Conservation (phyloP, 352 stramenopile genomes). For the Globisporangium splendens region DNA sequence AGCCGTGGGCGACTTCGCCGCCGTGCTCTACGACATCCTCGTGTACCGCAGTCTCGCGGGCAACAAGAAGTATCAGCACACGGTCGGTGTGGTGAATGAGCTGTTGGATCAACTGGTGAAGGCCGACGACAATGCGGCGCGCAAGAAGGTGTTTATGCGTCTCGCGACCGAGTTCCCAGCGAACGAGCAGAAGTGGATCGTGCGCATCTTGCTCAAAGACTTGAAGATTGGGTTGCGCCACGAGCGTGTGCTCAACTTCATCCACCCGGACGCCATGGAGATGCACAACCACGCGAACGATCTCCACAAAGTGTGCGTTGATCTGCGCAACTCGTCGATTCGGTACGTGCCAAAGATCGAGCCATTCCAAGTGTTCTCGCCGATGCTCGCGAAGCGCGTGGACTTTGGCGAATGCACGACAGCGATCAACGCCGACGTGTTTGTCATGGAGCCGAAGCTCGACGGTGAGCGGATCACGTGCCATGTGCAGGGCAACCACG, state of each 20-base stretch:
- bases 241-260: constrained; percentile 73
- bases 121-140: constrained; percentile 33
- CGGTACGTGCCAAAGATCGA: constrained; percentile 77
- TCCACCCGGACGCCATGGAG: constrained; percentile 77
- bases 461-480: constrained; percentile 84
- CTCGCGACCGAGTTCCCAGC: constrained; percentile 73
- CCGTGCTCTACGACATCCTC: constrained; percentile 71
- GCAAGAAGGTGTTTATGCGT: constrained; percentile 66
- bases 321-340: constrained; percentile 74
- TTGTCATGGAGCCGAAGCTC: constrained; percentile 84
- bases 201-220: constrained; percentile 82
- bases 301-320: constrained; percentile 65
- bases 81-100: constrained; percentile 54
- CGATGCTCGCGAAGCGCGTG: constrained; percentile 84
- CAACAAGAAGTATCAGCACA: constrained; percentile 42
- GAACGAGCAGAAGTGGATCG: constrained; percentile 81
- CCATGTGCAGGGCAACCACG: constrained; percentile 48
- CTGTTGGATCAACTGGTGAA: constrained; percentile 54
- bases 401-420: constrained; percentile 81
- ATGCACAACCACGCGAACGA: constrained; percentile 90
- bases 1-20: constrained; percentile 77
- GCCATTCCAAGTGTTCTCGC: constrained; percentile 83
- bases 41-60: constrained; percentile 52
- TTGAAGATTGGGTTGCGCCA: constrained; percentile 83
- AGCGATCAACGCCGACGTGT: constrained; percentile 60